Evolutionary conservation across 352 stramenopile genomes (phyloP).

Genomic region (Blastocystis sp.): DNA sequence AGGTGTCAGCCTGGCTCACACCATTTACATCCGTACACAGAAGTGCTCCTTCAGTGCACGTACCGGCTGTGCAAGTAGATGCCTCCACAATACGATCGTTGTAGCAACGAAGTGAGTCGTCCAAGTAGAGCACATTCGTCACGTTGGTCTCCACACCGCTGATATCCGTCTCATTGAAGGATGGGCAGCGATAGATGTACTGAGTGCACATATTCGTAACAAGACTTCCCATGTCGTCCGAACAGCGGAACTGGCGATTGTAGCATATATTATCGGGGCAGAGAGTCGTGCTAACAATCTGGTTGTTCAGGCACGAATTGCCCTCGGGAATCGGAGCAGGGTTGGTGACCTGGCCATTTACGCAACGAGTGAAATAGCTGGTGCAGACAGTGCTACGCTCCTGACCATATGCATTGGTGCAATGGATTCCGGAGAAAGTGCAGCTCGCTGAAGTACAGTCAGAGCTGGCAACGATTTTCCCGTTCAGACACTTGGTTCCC

Average conservation of each 20-base stretch:
- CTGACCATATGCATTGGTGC: conserved; percentile 39
- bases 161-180: background rate
- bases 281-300: background rate
- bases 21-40: conserved; percentile 30
- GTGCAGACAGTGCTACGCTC: conserved; percentile 35
- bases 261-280: background rate
- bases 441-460: conserved; percentile 3
- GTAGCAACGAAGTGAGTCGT: conserved; percentile 2
- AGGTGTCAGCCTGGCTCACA: background rate
- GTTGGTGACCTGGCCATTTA: background rate
- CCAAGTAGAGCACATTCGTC: background rate
- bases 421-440: conserved; percentile 49
- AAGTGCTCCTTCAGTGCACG: conserved; percentile 7
- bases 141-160: background rate
- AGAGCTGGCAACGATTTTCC: conserved; percentile 27
- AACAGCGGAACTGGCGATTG: background rate
- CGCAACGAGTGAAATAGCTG: conserved; percentile 39
- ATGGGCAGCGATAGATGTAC: conserved; percentile 3
- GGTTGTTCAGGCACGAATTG: conserved; percentile 42
- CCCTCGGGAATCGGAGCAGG: conserved; percentile 40
- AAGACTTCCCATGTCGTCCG: background rate
- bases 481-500: conserved; percentile 56
- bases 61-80: background rate
- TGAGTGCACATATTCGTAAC: conserved; percentile 36
- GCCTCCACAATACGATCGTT: conserved; percentile 38